Evolutionary conservation across 163 green algal species (phyloP), one percentile per base, ranked within the genome.

Genomic region (Picocystis sp.): DNA sequence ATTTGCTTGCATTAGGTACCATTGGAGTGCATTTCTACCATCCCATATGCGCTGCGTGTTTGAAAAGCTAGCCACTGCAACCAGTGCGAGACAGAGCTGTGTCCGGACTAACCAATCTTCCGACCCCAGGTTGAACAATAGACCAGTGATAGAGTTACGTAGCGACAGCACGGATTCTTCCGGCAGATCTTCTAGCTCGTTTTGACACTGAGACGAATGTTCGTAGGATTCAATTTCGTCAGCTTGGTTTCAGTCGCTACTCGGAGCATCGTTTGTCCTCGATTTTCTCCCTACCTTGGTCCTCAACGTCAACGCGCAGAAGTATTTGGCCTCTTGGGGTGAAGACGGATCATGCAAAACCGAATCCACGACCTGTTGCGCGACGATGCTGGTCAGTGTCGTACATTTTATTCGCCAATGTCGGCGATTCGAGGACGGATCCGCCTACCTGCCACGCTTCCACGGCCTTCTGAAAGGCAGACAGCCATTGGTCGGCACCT

Each of bases 181-280:
- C 3, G 82, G 84, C 19, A 95, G 76, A 64, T 95, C 86, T 55
- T 95, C 86, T 69, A 83, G 94, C 56, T 95, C 86, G 0, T 76
- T 62, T 56, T 89, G 76, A 3, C 93, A 76, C 82, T 93, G 75
- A 24, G 47, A 38, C 11, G 53, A 11, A 54, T 12, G 23, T 61
- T 3, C 8, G 19, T 44, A 3, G 6, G 19, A 11, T 11, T 29
- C 3, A 15, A 14, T 29, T 14, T 3, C 19, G n/a, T 15, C 21
- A 23, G 44, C 44, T 50, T 9, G 5, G 6, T 23, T 23, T 6
- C 21, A 6, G 9, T 9, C 44, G 9, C 22, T 3, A 23, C 8
- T 55, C 15, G 5, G 29, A 45, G 35, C 2, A 15, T 0, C 17
- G 10, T 15, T 6, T 19, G 47, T 34, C 47, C 10, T 6, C 29